Percentiles rank a stretch among this genome's conserved stretches.
Evolutionary conservation across 257 asterid genomes (phyloP).

Genomic region (Ajuga chamaepitys): DNA sequence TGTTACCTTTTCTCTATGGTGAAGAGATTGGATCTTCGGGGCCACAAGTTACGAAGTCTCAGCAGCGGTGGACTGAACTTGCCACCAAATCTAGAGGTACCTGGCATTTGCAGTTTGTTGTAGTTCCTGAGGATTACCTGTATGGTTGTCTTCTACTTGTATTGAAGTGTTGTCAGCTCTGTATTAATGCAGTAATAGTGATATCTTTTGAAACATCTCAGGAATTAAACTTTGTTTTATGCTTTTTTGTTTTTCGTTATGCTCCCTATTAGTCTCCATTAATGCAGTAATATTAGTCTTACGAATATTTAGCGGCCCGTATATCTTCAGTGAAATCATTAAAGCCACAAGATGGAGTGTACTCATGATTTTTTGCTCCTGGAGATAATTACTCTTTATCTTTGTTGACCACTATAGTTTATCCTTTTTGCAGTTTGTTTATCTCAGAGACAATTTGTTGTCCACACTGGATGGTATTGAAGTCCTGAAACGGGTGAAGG

Average conservation of each 20-base stretch:
- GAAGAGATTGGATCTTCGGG: slow-evolving; percentile 98
- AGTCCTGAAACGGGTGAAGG: slow-evolving; percentile 89
- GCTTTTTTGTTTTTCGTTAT: not conserved
- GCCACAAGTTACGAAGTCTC: slow-evolving; percentile 86
- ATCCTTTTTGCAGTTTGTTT: slow-evolving; percentile 71
- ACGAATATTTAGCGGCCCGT: not conserved
- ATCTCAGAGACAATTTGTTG: slow-evolving; percentile 93
- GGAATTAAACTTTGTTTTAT: not conserved
- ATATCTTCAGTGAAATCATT: not conserved
- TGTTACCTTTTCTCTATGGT: slow-evolving; percentile 14
- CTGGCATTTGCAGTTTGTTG: not conserved
- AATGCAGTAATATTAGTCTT: not conserved
- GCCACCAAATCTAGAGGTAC: slow-evolving; percentile 89
- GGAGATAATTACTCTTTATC: not conserved
- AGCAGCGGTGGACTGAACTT: slow-evolving; percentile 58
- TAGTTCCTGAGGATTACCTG: slow-evolving; percentile 3
- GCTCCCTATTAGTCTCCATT: no score
- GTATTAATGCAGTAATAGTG: not conserved
- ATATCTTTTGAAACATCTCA: not conserved
- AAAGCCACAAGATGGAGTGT: not conserved
- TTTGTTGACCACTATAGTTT: not conserved
- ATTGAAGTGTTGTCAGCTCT: not conserved
- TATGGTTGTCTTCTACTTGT: not conserved
- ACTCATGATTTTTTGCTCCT: slow-evolving; percentile 2
- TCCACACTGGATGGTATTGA: slow-evolving; percentile 92